Percentiles rank a stretch among this genome's conserved stretches.
Evolutionary conservation across 805 yeast genomes (phyloP).

Genomic region (Lachancea lanzarotensis): DNA sequence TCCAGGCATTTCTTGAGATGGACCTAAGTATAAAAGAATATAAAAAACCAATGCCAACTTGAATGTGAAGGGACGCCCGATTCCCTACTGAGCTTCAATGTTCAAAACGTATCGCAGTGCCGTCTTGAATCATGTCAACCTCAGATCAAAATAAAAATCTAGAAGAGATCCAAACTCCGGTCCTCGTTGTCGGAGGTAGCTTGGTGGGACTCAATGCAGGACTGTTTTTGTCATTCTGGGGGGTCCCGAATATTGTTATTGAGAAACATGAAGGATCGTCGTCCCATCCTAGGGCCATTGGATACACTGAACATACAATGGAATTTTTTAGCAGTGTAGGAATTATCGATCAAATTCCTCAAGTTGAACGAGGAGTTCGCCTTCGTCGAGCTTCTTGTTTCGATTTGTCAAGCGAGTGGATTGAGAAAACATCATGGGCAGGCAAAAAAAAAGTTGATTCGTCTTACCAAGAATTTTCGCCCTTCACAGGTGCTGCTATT

Average conservation of each 20-base stretch:
- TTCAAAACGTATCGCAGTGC: too few relatives aligned
- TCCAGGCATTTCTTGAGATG: too few relatives aligned
- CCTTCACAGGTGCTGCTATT: neutral
- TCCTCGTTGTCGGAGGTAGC: neutral
- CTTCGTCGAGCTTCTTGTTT: neutral
- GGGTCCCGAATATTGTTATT: neutral
- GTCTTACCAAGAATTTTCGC: neutral
- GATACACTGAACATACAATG: slow-evolving; percentile 1
- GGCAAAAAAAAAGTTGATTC: neutral
- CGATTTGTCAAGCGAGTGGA: neutral
- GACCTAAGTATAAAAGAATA: too few relatives aligned
- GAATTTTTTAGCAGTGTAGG: slow-evolving; percentile 1
- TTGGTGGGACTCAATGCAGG: slow-evolving; percentile 1
- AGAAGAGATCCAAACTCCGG: neutral
- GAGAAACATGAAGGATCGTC: slow-evolving; percentile 1
- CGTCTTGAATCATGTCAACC: too few relatives aligned
- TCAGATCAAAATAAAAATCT: neutral
- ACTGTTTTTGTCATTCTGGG: neutral
- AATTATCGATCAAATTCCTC: neutral
- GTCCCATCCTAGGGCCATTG: slow-evolving; percentile 1
- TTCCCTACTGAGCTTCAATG: too few relatives aligned
- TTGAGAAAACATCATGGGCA: neutral
- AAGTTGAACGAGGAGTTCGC: neutral
- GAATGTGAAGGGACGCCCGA: too few relatives aligned
- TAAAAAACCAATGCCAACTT: too few relatives aligned